Conservation (phyloP, 192 early-diverging fungal species). For the Martensiomyces pterosporus region DNA sequence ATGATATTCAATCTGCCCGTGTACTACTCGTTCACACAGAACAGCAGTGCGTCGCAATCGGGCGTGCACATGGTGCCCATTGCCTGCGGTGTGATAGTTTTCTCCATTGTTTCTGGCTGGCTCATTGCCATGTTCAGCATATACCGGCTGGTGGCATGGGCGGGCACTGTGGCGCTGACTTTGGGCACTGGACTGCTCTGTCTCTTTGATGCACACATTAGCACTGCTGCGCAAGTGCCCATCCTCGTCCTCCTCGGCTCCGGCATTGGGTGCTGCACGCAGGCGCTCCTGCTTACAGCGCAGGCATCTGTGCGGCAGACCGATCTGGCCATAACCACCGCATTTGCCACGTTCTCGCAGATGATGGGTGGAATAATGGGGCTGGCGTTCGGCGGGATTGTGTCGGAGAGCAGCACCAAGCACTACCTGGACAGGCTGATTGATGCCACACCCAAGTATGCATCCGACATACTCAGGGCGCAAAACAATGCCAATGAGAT, state of each 20-base stretch:
- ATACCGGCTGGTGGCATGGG: slow-evolving; percentile 31
- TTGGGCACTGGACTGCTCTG: slow-evolving; percentile 40
- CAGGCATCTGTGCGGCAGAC: slow-evolving; percentile 34
- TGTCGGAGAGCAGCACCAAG: slow-evolving; percentile 43
- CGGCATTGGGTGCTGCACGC: slow-evolving; percentile 48
- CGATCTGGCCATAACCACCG: slow-evolving; percentile 43
- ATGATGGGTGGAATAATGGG: slow-evolving; percentile 51
- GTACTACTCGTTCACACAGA: slow-evolving; percentile 46
- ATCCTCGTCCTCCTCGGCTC: slow-evolving; percentile 41
- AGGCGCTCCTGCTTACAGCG: slow-evolving; percentile 39
- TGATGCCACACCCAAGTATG: slow-evolving; percentile 24
- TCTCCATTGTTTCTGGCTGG: slow-evolving; percentile 37
- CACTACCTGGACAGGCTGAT: slow-evolving; percentile 25
- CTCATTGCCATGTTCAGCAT: slow-evolving; percentile 43
- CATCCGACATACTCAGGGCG: slow-evolving; percentile 32
- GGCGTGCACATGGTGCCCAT: slow-evolving; percentile 46
- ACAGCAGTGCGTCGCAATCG: slow-evolving; percentile 41
- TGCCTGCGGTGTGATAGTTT: slow-evolving; percentile 35
- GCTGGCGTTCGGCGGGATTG: slow-evolving; percentile 44
- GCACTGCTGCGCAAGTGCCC: slow-evolving; percentile 32
- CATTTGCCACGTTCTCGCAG: slow-evolving; percentile 46
- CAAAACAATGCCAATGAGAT: slow-evolving; percentile 46
- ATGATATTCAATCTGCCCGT: slow-evolving; percentile 49
- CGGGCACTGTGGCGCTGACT: slow-evolving; percentile 35
- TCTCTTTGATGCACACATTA: slow-evolving; percentile 34